Percentiles rank a stretch among this genome's conserved stretches.
Conservation (phyloP, 441 rosid genomes). For the Daphne laureola region DNA sequence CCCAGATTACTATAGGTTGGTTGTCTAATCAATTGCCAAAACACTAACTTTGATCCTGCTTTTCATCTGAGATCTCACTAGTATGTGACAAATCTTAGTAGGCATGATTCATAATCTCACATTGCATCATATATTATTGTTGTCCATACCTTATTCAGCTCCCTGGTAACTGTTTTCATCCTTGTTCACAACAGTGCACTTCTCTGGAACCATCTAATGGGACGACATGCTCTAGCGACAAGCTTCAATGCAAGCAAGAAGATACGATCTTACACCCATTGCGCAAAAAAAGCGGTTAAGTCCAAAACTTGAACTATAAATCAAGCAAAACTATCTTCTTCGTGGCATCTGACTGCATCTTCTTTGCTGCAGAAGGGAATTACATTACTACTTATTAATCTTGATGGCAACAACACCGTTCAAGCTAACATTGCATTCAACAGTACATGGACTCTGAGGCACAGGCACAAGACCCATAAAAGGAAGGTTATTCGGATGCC, state of each 20-base stretch:
- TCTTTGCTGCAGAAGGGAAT: conserved; percentile 59
- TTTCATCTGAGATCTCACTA: no score
- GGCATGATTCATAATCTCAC: not conserved
- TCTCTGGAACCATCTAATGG: conserved; percentile 84
- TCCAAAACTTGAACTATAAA: not conserved
- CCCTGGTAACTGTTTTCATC: conserved; percentile 1
- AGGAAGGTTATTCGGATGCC: conserved; percentile 14
- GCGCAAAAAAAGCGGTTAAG: conserved; percentile 70
- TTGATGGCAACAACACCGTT: conserved; percentile 51
- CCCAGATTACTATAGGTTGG: conserved; percentile 93
- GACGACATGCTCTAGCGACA: conserved; percentile 56
- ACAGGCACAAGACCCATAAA: conserved; percentile 21
- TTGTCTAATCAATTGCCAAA: not conserved
- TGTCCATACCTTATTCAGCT: not conserved
- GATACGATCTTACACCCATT: conserved; percentile 69
- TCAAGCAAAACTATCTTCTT: not conserved
- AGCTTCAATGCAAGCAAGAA: conserved; percentile 59
- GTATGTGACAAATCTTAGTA: not conserved
- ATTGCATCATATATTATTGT: not conserved
- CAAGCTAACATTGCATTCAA: conserved; percentile 36
- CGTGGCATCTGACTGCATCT: conserved; percentile 12
- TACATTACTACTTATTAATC: conserved; percentile 63
- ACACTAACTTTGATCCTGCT: no score
- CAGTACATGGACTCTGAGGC: conserved; percentile 19
- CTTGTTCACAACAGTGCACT: conserved; percentile 58